phyloP scores from a whole-genome alignment of 208 protist genomes.

The Crithidia acanthocephali region DNA sequence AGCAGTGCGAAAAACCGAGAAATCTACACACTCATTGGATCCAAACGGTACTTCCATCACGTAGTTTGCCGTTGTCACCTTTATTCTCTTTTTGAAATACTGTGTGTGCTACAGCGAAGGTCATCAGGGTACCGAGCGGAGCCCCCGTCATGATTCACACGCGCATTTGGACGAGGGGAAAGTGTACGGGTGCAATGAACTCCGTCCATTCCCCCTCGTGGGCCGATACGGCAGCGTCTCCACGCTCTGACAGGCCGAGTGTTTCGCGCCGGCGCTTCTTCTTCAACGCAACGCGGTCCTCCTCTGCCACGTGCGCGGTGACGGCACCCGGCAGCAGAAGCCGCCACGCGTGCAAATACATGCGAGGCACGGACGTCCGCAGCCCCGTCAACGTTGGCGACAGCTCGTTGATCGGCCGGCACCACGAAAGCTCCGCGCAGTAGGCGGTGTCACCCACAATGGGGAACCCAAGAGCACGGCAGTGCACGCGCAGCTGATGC shows the following conservation, averaged over 20 bases:
- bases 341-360: conserved; percentile 84
- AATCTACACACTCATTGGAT: too few species aligned
- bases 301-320: conserved; percentile 23
- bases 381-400: not conserved
- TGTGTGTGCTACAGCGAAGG: too few species aligned
- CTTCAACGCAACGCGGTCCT: conserved; percentile 52
- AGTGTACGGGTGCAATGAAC: conserved; percentile 35
- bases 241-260: conserved; percentile 35
- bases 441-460: conserved; percentile 89
- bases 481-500: conserved; percentile 92
- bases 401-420: not conserved
- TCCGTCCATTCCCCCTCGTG: conserved; percentile 41
- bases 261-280: conserved; percentile 64
- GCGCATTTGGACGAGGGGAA: conserved; percentile 8
- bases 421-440: conserved; percentile 21
- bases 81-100: too few species aligned
- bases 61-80: too few species aligned
- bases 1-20: too few species aligned
- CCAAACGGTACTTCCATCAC: too few species aligned
- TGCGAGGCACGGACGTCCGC: conserved; percentile 42
- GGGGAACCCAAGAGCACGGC: conserved; percentile 73
- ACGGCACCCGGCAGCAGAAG: conserved; percentile 51
- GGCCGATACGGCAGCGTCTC: conserved; percentile 7
- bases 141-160: not conserved
- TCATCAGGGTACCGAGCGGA: too few species aligned